A percentile compares a stretch with the other conserved stretches of the same genome.
Conservation (phyloP, 1,139 yeast species). For the Lodderomyces parapsilosis region DNA sequence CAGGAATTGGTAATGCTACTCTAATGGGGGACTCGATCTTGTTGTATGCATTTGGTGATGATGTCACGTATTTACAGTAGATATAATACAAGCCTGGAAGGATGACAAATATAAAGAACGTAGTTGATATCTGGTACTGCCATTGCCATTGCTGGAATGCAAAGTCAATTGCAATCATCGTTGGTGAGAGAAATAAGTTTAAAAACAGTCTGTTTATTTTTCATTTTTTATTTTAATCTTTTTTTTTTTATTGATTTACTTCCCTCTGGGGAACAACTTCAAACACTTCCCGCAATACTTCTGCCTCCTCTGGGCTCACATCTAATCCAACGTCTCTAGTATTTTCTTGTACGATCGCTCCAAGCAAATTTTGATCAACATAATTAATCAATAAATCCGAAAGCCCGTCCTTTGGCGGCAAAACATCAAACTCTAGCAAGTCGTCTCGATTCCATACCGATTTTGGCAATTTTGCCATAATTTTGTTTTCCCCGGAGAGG, state of each 20-base stretch:
- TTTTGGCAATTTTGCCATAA: constrained; percentile 68
- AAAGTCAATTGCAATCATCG: constrained; percentile 47
- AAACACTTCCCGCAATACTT: neutral
- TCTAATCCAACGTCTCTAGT: constrained; percentile 28
- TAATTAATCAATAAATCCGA: constrained; percentile 36
- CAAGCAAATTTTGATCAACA: constrained; percentile 41
- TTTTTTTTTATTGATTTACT: no score
- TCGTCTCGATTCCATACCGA: constrained; percentile 62
- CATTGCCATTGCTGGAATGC: constrained; percentile 43
- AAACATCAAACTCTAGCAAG: constrained; percentile 64
- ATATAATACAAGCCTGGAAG: constrained; percentile 38
- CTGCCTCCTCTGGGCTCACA: constrained; percentile 17
- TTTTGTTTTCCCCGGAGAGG: constrained; percentile 65
- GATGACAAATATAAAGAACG: constrained; percentile 44
- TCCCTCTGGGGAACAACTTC: neutral
- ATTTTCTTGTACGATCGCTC: constrained; percentile 32
- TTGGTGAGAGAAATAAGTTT: neutral
- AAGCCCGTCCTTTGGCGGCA: constrained; percentile 43
- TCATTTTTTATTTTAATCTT: no score
- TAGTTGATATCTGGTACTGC: constrained; percentile 50
- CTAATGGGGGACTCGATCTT: constrained; percentile 47
- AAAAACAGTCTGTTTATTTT: neutral
- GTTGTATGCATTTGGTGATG: constrained; percentile 42
- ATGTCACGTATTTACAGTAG: constrained; percentile 38
- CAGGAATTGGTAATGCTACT: constrained; percentile 65